phyloP scores from a whole-genome alignment of 352 stramenopile genomes.

The Phytopythium chamaehyphon region DNA sequence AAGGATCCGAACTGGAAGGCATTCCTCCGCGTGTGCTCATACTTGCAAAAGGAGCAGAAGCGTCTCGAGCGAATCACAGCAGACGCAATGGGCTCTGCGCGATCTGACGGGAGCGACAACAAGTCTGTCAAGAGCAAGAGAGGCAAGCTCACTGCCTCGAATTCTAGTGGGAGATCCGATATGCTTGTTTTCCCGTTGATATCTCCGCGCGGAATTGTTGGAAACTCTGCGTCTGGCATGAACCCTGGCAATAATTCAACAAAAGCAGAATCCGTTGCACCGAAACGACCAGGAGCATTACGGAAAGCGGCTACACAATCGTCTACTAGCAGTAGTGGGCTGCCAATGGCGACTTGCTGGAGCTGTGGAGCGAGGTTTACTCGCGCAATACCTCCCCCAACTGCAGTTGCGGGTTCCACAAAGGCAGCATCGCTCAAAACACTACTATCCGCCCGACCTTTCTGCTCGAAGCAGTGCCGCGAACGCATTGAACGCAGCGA shows the following conservation, averaged over 20 bases:
- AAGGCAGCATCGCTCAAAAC: slow-evolving; percentile 19
- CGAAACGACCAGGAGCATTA: background rate
- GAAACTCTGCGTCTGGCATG: background rate
- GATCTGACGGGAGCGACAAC: slow-evolving; percentile 1
- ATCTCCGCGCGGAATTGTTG: slow-evolving; percentile 13
- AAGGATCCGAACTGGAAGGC: slow-evolving; percentile 46
- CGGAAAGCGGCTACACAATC: slow-evolving; percentile 19
- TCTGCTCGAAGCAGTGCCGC: slow-evolving; percentile 37
- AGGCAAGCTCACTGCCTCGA: background rate
- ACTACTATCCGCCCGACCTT: slow-evolving; percentile 25
- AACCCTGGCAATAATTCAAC: background rate
- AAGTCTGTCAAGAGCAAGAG: background rate
- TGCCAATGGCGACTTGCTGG: slow-evolving; percentile 52
- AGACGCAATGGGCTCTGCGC: background rate
- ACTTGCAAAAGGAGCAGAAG: slow-evolving; percentile 46
- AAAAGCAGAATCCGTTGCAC: too few relatives aligned
- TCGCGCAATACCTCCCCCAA: slow-evolving; percentile 11
- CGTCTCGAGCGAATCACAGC: slow-evolving; percentile 15
- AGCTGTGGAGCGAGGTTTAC: slow-evolving; percentile 58
- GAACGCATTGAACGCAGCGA: slow-evolving; percentile 30
- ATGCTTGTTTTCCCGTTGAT: slow-evolving; percentile 29
- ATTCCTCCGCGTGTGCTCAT: slow-evolving; percentile 31
- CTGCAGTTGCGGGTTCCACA: background rate
- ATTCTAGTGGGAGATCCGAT: background rate
- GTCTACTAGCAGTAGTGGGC: slow-evolving; percentile 11